phyloP scores from a whole-genome alignment of 2,329 filamentous ascomycete species.

The Passalora sequoiae region DNA sequence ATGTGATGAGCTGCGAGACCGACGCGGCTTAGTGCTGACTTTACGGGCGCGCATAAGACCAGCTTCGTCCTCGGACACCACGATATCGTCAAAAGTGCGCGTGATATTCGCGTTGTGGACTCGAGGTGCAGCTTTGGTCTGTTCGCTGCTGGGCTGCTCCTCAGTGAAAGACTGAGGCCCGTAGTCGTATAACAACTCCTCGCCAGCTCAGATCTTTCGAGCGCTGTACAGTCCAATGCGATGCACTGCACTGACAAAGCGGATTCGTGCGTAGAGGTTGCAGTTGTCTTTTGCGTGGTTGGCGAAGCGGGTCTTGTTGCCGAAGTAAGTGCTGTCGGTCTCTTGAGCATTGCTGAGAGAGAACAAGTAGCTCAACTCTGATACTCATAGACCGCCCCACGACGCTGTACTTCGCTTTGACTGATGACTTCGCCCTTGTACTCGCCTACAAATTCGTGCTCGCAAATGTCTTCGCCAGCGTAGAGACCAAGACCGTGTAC shows the following conservation, averaged over 20 bases:
- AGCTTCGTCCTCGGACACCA: conserved; percentile 5
- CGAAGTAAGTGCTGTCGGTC: conserved; percentile 69
- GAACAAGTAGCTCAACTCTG: conserved; percentile 60
- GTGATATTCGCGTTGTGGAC: conserved; percentile 23
- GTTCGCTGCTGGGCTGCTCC: conserved; percentile 21
- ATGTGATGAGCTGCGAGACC: background rate
- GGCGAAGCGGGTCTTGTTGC: conserved; percentile 78
- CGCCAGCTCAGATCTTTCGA: conserved; percentile 62
- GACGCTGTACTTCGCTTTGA: conserved; percentile 62
- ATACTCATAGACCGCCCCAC: conserved; percentile 60
- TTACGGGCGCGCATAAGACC: background rate
- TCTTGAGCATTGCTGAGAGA: conserved; percentile 49
- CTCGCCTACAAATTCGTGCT: conserved; percentile 72
- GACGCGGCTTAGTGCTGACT: too few species aligned
- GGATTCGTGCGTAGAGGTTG: conserved; percentile 63
- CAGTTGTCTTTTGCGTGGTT: conserved; percentile 61
- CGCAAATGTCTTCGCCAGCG: conserved; percentile 60
- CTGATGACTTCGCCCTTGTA: conserved; percentile 75
- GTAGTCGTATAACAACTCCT: conserved; percentile 80
- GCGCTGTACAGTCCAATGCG: conserved; percentile 69
- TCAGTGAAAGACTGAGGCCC: conserved; percentile 41
- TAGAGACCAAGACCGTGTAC: conserved; percentile 74
- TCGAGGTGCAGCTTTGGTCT: conserved; percentile 18
- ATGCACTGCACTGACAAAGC: conserved; percentile 67
- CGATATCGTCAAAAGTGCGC: conserved; percentile 23